A percentile compares a stretch with the other conserved stretches of the same genome.
Conservation (phyloP, 192 early-diverging fungal species). For the Dissophora globulifera region DNA sequence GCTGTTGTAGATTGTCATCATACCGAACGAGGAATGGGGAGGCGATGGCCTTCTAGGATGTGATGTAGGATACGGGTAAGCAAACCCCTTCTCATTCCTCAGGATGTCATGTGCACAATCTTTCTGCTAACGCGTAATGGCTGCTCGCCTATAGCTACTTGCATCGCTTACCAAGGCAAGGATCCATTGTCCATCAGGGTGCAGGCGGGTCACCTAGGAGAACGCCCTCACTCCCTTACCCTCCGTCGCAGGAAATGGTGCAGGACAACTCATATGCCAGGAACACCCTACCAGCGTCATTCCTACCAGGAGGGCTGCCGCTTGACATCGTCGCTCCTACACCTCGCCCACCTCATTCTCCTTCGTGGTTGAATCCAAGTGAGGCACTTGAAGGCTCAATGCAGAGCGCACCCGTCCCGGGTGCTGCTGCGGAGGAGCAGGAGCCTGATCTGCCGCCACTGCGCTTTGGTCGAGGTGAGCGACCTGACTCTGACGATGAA, state of each 20-base stretch:
- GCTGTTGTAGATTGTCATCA: constrained; percentile 66
- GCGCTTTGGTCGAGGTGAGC: constrained; percentile 40
- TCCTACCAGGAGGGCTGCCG: constrained; percentile 14
- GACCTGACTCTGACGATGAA: constrained; percentile 45
- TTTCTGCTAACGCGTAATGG: not conserved
- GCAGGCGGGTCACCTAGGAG: constrained; percentile 18
- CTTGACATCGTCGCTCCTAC: constrained; percentile 46
- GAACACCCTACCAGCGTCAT: constrained; percentile 37
- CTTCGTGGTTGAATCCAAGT: constrained; percentile 36
- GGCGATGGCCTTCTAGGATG: constrained; percentile 76
- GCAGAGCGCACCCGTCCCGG: not conserved
- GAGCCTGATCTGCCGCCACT: constrained; percentile 36
- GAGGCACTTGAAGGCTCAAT: constrained; percentile 23
- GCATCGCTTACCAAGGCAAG: constrained; percentile 42
- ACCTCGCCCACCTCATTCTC: constrained; percentile 42
- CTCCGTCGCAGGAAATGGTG: constrained; percentile 31
- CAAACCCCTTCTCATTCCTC: not conserved
- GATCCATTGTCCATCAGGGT: constrained; percentile 22
- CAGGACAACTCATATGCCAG: constrained; percentile 9
- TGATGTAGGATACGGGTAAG: constrained; percentile 76
- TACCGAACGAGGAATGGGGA: constrained; percentile 76
- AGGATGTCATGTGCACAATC: no score
- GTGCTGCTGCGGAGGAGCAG: not conserved
- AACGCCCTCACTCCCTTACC: constrained; percentile 28
- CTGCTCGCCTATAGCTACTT: constrained; percentile 13